Conservation (phyloP, 2,329 filamentous ascomycete species). For the Phialophora chinensis region DNA sequence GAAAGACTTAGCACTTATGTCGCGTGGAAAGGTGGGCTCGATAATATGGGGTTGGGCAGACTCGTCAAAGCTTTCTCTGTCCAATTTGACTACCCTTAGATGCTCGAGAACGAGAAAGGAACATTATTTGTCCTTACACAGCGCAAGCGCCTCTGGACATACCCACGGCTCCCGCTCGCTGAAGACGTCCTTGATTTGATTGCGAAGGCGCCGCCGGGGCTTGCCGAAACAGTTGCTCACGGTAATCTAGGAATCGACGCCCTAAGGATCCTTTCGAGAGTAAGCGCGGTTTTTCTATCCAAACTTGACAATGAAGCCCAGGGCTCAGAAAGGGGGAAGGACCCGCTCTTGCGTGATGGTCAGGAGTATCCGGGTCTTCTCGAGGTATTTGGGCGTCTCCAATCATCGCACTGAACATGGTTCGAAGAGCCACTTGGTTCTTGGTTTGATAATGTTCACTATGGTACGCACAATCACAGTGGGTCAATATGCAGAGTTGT, state of each 20-base stretch:
- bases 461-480: slow-evolving; percentile 22
- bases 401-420: slow-evolving; percentile 32
- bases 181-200: slow-evolving; percentile 19
- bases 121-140: slow-evolving; percentile 23
- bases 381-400: slow-evolving; percentile 28
- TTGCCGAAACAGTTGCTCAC: slow-evolving; percentile 22
- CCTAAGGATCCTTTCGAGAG: slow-evolving; percentile 28
- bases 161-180: slow-evolving; percentile 27
- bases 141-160: slow-evolving; percentile 17
- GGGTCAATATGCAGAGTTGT: slow-evolving; percentile 19
- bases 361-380: slow-evolving; percentile 31
- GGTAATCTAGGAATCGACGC: slow-evolving; percentile 24
- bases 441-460: slow-evolving; percentile 30
- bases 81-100: slow-evolving; percentile 31
- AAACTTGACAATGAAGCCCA: slow-evolving; percentile 11
- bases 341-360: slow-evolving; percentile 17
- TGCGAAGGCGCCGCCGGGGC: slow-evolving; percentile 15
- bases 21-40: slow-evolving; percentile 32
- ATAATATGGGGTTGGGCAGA: slow-evolving; percentile 21
- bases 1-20: slow-evolving; percentile 30
- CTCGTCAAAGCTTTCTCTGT: slow-evolving; percentile 28
- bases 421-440: slow-evolving; percentile 30
- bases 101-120: slow-evolving; percentile 26
- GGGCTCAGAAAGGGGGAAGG: slow-evolving; percentile 1
- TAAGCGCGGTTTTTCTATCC: slow-evolving; percentile 23